phyloP scores from a whole-genome alignment of 345 rosid species.

The Laguncularia racemosa region DNA sequence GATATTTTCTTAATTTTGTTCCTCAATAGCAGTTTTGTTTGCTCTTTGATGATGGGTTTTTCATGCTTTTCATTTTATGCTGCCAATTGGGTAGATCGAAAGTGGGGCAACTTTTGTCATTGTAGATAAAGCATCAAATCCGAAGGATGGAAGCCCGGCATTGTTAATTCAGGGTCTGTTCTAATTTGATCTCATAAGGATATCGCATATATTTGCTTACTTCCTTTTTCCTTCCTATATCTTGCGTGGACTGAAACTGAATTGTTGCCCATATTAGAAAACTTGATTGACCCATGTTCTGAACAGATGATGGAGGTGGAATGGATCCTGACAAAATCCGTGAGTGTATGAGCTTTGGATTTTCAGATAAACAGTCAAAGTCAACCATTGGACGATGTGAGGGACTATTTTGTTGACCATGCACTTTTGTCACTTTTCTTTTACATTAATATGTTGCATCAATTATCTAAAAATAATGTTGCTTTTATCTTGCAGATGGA shows the following conservation, averaged over 20 bases:
- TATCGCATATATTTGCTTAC: neutral
- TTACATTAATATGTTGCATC: too few relatives aligned
- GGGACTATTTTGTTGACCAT: slow-evolving; percentile 12
- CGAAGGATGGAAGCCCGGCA: slow-evolving; percentile 66
- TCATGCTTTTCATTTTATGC: slow-evolving; percentile 26
- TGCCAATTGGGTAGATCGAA: slow-evolving; percentile 60
- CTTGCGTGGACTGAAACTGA: slow-evolving; percentile 1
- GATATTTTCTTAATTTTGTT: too few relatives aligned
- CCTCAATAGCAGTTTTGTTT: neutral
- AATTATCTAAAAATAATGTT: slow-evolving; percentile 4
- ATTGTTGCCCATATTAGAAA: neutral
- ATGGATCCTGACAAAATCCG: slow-evolving; percentile 90
- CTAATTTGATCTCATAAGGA: neutral
- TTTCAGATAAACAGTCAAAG: slow-evolving; percentile 75
- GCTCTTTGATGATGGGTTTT: slow-evolving; percentile 9
- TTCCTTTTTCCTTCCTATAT: neutral
- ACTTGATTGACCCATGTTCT: slow-evolving; percentile 6
- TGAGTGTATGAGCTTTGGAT: slow-evolving; percentile 92
- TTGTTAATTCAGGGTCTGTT: slow-evolving; percentile 75
- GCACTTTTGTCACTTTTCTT: slow-evolving; percentile 8
- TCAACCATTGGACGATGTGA: slow-evolving; percentile 84
- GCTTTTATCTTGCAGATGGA: slow-evolving; percentile 55
- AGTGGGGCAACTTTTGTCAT: slow-evolving; percentile 95
- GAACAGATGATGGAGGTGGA: slow-evolving; percentile 92
- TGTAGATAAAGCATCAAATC: slow-evolving; percentile 72